A percentile compares a stretch with the other conserved stretches of the same genome.
These are phyloP conservation scores for Dryas drummondii DNA, from an alignment of 306 rosid species.

Conservation along the genomic window DNA sequence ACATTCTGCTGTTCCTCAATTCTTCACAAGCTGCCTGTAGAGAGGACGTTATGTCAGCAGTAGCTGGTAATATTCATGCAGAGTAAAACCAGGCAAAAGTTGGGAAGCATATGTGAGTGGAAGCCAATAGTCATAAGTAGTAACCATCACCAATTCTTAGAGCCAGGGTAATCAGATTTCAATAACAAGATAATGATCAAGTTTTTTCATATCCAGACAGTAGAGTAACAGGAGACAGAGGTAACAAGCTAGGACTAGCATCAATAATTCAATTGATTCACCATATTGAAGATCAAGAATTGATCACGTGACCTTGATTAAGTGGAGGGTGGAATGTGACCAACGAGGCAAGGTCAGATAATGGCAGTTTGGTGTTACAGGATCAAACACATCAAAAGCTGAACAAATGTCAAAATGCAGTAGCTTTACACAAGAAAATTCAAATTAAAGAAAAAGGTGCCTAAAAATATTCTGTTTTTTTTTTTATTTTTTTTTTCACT, in stretches of 20 bases:
- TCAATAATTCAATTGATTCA: background rate
- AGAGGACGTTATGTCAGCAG: conserved; percentile 16
- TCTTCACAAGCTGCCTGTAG: conserved; percentile 76
- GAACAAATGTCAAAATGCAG: background rate
- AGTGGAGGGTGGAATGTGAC: background rate
- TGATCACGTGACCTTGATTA: background rate
- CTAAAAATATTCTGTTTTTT: background rate
- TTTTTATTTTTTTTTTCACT: conserved; percentile 3
- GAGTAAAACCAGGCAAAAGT: background rate
- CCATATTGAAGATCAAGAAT: background rate
- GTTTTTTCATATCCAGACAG: background rate
- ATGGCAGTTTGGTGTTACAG: background rate
- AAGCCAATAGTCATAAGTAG: too few relatives aligned
- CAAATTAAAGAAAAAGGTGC: background rate
- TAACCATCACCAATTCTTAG: background rate
- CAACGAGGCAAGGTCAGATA: too few relatives aligned
- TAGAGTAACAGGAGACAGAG: background rate
- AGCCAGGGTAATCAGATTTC: background rate
- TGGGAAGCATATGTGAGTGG: background rate
- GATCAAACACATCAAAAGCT: background rate
- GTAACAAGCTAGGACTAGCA: background rate
- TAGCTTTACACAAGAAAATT: background rate
- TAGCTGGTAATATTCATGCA: conserved; percentile 1
- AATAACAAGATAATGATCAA: background rate
- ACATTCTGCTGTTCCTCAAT: conserved; percentile 71